phyloP scores from a whole-genome alignment of 768 basidiomycete genomes.

The Mycena pura region DNA sequence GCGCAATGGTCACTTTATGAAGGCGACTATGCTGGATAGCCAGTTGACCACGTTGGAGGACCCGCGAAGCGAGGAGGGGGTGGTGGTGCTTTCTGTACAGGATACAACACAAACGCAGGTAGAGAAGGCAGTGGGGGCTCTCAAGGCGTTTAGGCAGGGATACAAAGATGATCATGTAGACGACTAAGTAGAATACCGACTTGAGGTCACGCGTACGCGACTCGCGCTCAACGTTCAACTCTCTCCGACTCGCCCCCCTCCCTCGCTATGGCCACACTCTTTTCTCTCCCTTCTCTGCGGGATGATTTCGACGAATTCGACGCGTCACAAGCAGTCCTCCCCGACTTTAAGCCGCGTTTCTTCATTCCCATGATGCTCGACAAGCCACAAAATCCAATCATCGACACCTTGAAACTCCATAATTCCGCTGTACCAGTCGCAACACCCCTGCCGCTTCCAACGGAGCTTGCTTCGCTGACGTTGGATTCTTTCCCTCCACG shows the following conservation, averaged over 20 bases:
- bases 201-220: too few relatives aligned
- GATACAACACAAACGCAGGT: constrained; percentile 66
- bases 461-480: constrained; percentile 38
- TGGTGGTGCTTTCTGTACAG: constrained; percentile 66
- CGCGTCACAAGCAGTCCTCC: constrained; percentile 38
- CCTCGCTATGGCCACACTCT: constrained; percentile 4
- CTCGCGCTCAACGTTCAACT: too few relatives aligned
- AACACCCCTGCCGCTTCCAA: constrained; percentile 32
- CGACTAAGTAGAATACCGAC: too few relatives aligned
- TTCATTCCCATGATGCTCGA: constrained; percentile 71
- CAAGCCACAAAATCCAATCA: constrained; percentile 80
- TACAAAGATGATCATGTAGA: too few relatives aligned
- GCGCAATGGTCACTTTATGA: constrained; percentile 83
- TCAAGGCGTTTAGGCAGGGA: too few relatives aligned
- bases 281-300: constrained; percentile 6
- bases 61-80: constrained; percentile 70
- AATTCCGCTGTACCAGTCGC: constrained; percentile 11
- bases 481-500: background rate
- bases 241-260: too few relatives aligned
- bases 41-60: constrained; percentile 76
- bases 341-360: constrained; percentile 55
- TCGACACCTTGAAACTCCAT: constrained; percentile 57
- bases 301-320: constrained; percentile 21
- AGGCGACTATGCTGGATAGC: constrained; percentile 79
- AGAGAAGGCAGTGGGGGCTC: constrained; percentile 42